These are phyloP conservation scores for Hippophae tibetana DNA, from an alignment of 306 rosid genomes.

Conservation along the genomic window DNA sequence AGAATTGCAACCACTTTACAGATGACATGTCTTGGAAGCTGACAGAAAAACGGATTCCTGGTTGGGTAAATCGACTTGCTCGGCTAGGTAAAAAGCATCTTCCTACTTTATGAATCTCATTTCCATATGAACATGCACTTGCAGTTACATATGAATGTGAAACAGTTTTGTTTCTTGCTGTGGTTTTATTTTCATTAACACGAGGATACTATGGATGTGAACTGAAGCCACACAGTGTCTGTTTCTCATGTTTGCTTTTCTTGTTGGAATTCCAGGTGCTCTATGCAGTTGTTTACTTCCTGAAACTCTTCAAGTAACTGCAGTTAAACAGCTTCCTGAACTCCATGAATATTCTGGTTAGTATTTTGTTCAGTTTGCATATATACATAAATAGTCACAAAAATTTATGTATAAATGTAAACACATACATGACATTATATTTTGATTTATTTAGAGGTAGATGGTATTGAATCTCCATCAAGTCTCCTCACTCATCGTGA, in stretches of 20 bases:
- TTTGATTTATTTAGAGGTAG: slow-evolving; percentile 50
- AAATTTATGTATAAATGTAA: slow-evolving; percentile 8
- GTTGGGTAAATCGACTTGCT: slow-evolving; percentile 98
- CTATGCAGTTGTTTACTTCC: slow-evolving; percentile 93
- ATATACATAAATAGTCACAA: not conserved
- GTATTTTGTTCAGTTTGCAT: slow-evolving; percentile 10
- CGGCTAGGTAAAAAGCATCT: slow-evolving; percentile 52
- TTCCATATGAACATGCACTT: not conserved
- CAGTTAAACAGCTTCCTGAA: slow-evolving; percentile 76
- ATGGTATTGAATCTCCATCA: slow-evolving; percentile 41
- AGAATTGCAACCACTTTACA: slow-evolving; percentile 94
- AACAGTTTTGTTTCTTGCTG: not conserved
- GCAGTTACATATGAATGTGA: not conserved
- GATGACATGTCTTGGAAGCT: slow-evolving; percentile 60
- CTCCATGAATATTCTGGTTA: slow-evolving; percentile 64
- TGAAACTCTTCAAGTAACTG: slow-evolving; percentile 75
- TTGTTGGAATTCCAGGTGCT: slow-evolving; percentile 55
- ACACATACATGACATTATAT: slow-evolving; percentile 7
- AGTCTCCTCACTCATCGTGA: slow-evolving; percentile 30
- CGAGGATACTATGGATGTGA: not conserved
- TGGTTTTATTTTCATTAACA: not conserved
- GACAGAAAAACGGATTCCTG: slow-evolving; percentile 65
- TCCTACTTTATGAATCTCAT: slow-evolving; percentile 4
- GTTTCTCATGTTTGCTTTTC: slow-evolving; percentile 9
- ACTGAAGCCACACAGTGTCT: not conserved